Conservation (phyloP, 805 yeast species). For the Debaryomyces hansenii region DNA sequence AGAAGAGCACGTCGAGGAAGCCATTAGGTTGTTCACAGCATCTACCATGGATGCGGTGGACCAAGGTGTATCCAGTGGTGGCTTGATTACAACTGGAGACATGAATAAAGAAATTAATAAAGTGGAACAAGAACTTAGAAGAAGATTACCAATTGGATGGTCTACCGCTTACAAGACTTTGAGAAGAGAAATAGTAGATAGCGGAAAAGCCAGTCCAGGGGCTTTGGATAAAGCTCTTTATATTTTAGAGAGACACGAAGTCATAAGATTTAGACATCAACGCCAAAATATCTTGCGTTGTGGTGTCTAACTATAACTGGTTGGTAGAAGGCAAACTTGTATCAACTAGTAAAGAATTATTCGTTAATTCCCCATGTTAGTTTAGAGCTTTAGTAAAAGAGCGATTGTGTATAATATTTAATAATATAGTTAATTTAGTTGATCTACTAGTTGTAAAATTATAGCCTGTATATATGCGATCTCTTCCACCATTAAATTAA, state of each 20-base stretch:
- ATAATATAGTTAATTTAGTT: background rate
- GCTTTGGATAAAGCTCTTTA: conserved; percentile 82
- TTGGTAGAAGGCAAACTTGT: no score
- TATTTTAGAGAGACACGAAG: conserved; percentile 81
- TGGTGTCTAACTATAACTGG: conserved; percentile 47
- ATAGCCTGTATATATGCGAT: background rate
- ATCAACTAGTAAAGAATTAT: no score
- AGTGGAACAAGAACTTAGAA: conserved; percentile 81
- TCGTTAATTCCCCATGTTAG: background rate
- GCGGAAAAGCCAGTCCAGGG: conserved; percentile 58
- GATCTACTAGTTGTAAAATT: background rate
- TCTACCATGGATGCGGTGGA: conserved; percentile 96
- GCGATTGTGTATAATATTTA: background rate
- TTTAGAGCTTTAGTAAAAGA: background rate
- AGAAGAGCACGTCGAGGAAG: conserved; percentile 91
- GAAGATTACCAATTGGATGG: conserved; percentile 95
- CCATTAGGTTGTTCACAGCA: conserved; percentile 89
- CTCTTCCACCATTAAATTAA: background rate
- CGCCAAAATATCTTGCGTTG: conserved; percentile 76
- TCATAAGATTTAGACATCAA: conserved; percentile 85
- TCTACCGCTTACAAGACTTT: conserved; percentile 85
- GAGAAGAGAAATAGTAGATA: conserved; percentile 75
- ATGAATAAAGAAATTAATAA: conserved; percentile 68
- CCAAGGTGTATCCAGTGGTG: conserved; percentile 53
- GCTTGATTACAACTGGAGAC: conserved; percentile 51